Percentiles rank a stretch among this genome's conserved stretches.
Conservation (phyloP, 352 stramenopile species). For the Aphanomyces astaci region DNA sequence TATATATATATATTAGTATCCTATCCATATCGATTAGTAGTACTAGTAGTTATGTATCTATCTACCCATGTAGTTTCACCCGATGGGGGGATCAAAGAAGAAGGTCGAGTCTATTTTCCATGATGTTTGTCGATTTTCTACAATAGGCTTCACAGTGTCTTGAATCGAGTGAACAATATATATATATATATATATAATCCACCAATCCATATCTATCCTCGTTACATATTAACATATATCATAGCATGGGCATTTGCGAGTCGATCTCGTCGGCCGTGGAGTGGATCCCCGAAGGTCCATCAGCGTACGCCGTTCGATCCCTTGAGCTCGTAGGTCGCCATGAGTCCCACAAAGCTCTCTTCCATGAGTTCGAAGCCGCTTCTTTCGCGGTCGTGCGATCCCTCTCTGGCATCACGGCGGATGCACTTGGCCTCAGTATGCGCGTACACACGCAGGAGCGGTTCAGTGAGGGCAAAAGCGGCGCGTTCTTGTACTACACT, state of each 20-base stretch:
- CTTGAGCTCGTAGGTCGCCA: constrained; percentile 65
- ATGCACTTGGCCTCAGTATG: constrained; percentile 74
- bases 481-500: constrained; percentile 86
- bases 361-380: constrained; percentile 75
- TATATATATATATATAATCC: too few relatives aligned
- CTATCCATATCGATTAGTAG: too few relatives aligned
- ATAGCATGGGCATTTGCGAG: constrained; percentile 24
- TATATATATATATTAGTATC: too few relatives aligned
- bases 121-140: too few relatives aligned
- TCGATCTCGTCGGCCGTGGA: constrained; percentile 13
- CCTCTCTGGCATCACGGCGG: constrained; percentile 68
- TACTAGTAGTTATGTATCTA: too few relatives aligned
- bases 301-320: constrained; percentile 35
- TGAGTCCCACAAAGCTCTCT: constrained; percentile 56
- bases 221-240: too few relatives aligned
- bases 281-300: constrained; percentile 3
- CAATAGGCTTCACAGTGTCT: too few relatives aligned
- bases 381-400: constrained; percentile 74
- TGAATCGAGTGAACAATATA: too few relatives aligned
- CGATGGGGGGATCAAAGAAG: too few relatives aligned
- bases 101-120: too few relatives aligned
- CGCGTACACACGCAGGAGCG: constrained; percentile 67
- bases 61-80: too few relatives aligned
- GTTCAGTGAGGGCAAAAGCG: constrained; percentile 86
- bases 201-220: too few relatives aligned